A percentile compares a stretch with the other conserved stretches of the same genome.
Evolutionary conservation across 805 yeast genomes (phyloP).

Genomic region (Wickerhamiella nectarea): DNA sequence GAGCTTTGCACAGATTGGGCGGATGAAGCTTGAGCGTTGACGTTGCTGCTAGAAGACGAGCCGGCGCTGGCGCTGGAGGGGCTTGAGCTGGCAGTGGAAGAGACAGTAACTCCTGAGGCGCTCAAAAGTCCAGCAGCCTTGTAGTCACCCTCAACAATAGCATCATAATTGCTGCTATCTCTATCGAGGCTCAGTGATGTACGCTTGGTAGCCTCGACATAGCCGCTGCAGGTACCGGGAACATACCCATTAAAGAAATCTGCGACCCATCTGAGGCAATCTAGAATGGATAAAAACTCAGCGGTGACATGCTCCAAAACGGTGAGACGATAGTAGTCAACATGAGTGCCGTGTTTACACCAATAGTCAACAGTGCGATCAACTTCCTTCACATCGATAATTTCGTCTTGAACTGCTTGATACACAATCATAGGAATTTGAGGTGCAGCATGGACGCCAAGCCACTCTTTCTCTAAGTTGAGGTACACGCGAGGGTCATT

Average conservation of each 20-base stretch:
- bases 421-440: constrained; percentile 18
- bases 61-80: neutral
- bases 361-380: constrained; percentile 14
- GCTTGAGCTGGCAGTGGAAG: neutral
- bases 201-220: neutral
- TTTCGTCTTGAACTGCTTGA: constrained; percentile 20
- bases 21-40: neutral
- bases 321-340: constrained; percentile 11
- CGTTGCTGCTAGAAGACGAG: neutral
- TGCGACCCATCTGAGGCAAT: neutral
- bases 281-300: neutral
- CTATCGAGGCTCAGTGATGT: neutral
- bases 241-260: neutral
- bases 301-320: neutral
- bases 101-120: neutral
- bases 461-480: constrained; percentile 11
- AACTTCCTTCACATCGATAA: constrained; percentile 15
- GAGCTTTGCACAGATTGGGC: neutral
- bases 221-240: neutral
- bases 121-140: constrained; percentile 1
- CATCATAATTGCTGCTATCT: neutral
- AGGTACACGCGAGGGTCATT: neutral
- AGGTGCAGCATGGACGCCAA: constrained; percentile 13
- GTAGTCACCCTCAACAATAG: constrained; percentile 1
- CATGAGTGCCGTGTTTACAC: constrained; percentile 18